phyloP scores from a whole-genome alignment of 2,329 filamentous ascomycete genomes.

The Pseudocercospora cruenta region DNA sequence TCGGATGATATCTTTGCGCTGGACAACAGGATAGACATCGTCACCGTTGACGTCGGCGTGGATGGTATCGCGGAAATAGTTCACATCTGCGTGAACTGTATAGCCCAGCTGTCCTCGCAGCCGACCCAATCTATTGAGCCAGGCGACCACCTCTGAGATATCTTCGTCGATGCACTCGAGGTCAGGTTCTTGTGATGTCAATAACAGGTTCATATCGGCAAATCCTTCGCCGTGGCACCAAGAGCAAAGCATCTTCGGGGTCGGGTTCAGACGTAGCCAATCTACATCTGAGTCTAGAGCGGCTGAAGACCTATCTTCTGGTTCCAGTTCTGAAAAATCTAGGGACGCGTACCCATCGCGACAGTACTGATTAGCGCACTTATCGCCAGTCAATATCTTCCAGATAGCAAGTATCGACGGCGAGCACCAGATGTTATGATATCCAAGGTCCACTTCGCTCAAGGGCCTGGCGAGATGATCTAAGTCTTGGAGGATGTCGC shows the following conservation, averaged over 20 bases:
- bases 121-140: background rate
- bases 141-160: background rate
- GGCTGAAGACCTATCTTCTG: background rate
- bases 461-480: background rate
- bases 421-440: background rate
- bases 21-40: background rate
- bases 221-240: background rate
- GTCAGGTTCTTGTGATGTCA: background rate
- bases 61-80: background rate
- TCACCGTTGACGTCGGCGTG: background rate
- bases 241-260: background rate
- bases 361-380: background rate
- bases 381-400: background rate
- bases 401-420: background rate
- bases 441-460: background rate
- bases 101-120: background rate
- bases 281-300: background rate
- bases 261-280: background rate
- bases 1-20: background rate
- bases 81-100: background rate
- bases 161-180: background rate
- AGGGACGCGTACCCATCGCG: background rate
- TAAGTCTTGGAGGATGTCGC: background rate
- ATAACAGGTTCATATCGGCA: background rate
- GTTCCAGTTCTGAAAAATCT: background rate